phyloP scores from a whole-genome alignment of 306 rosid species.

The Dalbergia cochinchinensis region DNA sequence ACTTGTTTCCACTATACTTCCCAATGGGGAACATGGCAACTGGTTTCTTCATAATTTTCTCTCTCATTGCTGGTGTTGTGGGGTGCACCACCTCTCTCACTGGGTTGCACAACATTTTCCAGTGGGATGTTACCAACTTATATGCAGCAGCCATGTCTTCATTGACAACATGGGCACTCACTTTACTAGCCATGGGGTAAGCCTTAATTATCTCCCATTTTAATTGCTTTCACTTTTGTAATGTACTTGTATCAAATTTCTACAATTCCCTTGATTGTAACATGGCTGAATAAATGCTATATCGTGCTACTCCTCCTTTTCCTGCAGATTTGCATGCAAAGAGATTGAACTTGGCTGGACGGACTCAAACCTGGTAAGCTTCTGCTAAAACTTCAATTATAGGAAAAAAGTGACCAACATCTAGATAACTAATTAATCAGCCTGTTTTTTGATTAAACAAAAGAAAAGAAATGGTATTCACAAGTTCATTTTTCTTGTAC shows the following conservation, averaged over 20 bases:
- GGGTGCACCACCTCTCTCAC: slow-evolving; percentile 78
- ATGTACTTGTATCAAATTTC: not conserved
- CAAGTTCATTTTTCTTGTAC: not conserved
- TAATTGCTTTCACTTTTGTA: not conserved
- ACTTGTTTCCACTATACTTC: slow-evolving; percentile 80
- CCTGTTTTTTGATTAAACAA: not conserved
- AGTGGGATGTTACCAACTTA: slow-evolving; percentile 61
- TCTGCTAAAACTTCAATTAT: slow-evolving; percentile 6
- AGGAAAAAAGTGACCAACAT: not conserved
- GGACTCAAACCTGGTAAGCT: slow-evolving; percentile 74
- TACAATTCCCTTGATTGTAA: not conserved
- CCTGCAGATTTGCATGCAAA: slow-evolving; percentile 86
- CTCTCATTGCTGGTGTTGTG: slow-evolving; percentile 90
- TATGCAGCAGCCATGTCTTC: slow-evolving; percentile 82
- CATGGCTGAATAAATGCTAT: not conserved
- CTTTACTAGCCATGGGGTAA: slow-evolving; percentile 93
- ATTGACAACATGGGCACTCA: slow-evolving; percentile 68
- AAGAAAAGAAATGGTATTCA: not conserved
- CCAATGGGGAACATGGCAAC: slow-evolving; percentile 92
- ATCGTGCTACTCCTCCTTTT: slow-evolving; percentile 9
- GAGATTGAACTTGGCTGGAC: slow-evolving; percentile 91
- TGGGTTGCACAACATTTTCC: slow-evolving; percentile 65
- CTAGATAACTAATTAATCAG: not conserved
- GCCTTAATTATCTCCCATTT: not conserved
- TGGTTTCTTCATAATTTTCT: slow-evolving; percentile 72